Evolutionary conservation across 441 rosid genomes (phyloP).

Genomic region (Jatropha multifida): DNA sequence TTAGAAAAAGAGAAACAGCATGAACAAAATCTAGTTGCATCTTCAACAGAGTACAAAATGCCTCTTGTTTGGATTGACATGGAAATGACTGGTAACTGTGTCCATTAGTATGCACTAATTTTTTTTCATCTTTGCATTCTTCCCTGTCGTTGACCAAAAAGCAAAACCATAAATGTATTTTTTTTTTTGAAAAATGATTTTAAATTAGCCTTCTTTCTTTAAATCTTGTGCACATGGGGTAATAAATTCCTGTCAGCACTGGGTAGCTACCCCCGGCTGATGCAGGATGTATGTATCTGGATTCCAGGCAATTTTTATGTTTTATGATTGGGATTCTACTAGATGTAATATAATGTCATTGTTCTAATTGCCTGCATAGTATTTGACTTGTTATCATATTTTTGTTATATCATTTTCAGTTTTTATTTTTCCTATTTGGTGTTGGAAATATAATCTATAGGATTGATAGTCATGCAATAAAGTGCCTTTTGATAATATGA

Average conservation of each 20-base stretch:
- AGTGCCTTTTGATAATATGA: no score
- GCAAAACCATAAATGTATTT: not conserved
- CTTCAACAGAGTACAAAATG: constrained; percentile 41
- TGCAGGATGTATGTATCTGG: not conserved
- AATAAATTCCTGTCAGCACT: not conserved
- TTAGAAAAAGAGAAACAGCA: constrained; percentile 22
- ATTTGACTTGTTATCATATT: not conserved
- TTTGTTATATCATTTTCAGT: not conserved
- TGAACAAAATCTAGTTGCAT: constrained; percentile 20
- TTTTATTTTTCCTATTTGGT: no score
- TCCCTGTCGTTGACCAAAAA: not conserved
- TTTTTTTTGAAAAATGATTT: not conserved
- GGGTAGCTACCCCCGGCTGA: not conserved
- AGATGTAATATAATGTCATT: not conserved
- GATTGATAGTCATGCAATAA: no score
- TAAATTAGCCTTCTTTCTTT: not conserved
- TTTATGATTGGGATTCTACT: not conserved
- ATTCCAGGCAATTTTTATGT: not conserved
- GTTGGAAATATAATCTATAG: no score
- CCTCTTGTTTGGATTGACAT: constrained; percentile 96
- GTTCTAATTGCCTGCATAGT: not conserved
- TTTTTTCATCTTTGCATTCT: not conserved
- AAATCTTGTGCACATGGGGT: not conserved
- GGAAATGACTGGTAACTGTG: constrained; percentile 81
- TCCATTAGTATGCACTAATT: not conserved